Evolutionary conservation across 2,329 filamentous ascomycete species (phyloP).

Genomic region (Cryphonectria carpinicola): DNA sequence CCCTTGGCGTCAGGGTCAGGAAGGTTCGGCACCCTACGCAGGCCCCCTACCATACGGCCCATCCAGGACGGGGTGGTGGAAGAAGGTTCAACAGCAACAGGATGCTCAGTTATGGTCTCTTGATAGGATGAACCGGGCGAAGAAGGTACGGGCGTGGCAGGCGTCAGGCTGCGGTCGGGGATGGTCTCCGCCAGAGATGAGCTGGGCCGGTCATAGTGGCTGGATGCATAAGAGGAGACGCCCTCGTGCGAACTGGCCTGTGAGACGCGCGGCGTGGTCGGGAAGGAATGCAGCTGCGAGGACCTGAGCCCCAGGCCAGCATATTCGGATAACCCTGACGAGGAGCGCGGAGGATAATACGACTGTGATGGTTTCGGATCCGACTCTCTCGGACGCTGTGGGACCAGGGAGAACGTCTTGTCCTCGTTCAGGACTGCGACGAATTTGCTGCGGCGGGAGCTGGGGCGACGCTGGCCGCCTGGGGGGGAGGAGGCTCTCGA

Average conservation of each 20-base stretch:
- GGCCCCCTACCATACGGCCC: constrained; percentile 57
- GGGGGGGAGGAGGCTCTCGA: constrained; percentile 31
- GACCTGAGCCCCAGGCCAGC: constrained; percentile 43
- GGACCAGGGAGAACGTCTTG: constrained; percentile 61
- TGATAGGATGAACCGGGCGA: constrained; percentile 41
- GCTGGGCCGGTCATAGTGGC: constrained; percentile 49
- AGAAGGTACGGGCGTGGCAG: constrained; percentile 37
- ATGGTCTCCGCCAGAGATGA: constrained; percentile 48
- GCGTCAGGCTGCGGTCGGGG: constrained; percentile 48
- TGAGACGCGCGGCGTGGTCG: constrained; percentile 44
- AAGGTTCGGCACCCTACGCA: constrained; percentile 55
- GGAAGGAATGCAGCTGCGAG: constrained; percentile 46
- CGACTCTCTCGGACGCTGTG: constrained; percentile 34
- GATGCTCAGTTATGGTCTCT: constrained; percentile 37
- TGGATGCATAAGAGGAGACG: constrained; percentile 52
- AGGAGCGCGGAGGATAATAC: constrained; percentile 25
- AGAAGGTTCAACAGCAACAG: constrained; percentile 35
- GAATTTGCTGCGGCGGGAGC: constrained; percentile 47
- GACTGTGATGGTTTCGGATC: constrained; percentile 24
- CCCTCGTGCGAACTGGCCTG: constrained; percentile 51
- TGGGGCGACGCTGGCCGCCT: constrained; percentile 37
- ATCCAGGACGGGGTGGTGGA: constrained; percentile 51
- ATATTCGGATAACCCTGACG: constrained; percentile 30
- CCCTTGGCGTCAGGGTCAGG: constrained; percentile 50
- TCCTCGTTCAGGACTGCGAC: constrained; percentile 57